Base-by-base conservation (phyloP, 495 filamentous ascomycete species). In the Xylaria bambusicola region DNA sequence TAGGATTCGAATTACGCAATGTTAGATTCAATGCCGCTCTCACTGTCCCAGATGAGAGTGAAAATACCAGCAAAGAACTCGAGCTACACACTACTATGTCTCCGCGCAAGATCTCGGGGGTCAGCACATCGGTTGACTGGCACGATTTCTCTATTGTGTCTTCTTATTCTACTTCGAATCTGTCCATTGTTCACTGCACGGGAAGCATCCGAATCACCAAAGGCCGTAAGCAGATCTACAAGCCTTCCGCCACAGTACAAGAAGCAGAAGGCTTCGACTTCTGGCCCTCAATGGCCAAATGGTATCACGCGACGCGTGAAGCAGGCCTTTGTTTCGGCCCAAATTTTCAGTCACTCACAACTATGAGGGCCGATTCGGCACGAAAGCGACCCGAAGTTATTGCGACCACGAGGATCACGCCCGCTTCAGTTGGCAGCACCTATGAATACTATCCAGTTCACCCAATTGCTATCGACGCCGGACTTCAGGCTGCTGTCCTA, bases 131-230 rank as follows among this genome's bases (percentile, higher is more conserved):
- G 0, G 33, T 33, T 6, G 21, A 62, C 1, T 67, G 65, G 62
- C 58, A 64, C 29, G 63, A 67, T 50, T 73, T 73, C 26, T 47
- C 60, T n/a, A n/a, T n/a, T 7, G 54, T 73, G 4, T 61, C 62
- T 4, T 66, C 71, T 3, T 68, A 60, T n/a, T n/a, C n/a, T 55
- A 21, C 48, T 6, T 40, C 51, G 12, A 62, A 60, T 2, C 27
- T 44, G 5, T 45, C 56, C 4, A 62, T 45, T 3, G n/a, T 65
- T 0, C 71, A 73, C 40, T 69, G 63, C 15, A 57, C 46, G 0
- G 65, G 65, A 12, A 60, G 58, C 23, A 40, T 67, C 29, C 48
- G 57, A 13, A n/a, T 56, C 29, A 33, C 29, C n/a, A 10, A 33
- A 33, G n/a, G n/a, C n/a, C n/a, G n/a, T n/a, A n/a, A n/a, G n/a